A percentile compares a stretch with the other conserved stretches of the same genome.
phyloP scores from a whole-genome alignment of 2,329 filamentous ascomycete species.

The Botryosphaeria dothidea region DNA sequence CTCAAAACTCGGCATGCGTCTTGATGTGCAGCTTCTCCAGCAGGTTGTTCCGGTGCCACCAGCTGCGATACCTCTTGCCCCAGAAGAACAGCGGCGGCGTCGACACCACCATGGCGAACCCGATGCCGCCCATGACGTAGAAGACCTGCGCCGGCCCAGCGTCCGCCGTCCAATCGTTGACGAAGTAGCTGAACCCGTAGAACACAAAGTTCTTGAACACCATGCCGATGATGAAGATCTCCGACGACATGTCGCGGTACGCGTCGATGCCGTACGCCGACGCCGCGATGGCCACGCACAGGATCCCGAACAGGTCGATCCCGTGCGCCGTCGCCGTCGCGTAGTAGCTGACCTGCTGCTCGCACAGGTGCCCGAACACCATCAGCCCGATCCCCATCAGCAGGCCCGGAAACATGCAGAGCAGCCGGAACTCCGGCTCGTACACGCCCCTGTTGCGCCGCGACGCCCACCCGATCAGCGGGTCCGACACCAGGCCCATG shows the following conservation, averaged over 20 bases:
- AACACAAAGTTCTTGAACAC: constrained; percentile 48
- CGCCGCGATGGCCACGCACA: constrained; percentile 33
- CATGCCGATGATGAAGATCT: constrained; percentile 48
- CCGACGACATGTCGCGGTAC: constrained; percentile 42
- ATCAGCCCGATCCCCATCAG: constrained; percentile 39
- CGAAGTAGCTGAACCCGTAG: constrained; percentile 45
- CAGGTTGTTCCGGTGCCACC: constrained; percentile 35
- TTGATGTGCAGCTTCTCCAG: constrained; percentile 34
- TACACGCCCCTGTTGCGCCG: constrained; percentile 27
- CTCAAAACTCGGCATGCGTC: background rate
- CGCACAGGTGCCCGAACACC: constrained; percentile 39
- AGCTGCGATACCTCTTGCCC: constrained; percentile 37
- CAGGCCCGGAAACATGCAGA: background rate
- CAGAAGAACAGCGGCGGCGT: constrained; percentile 36
- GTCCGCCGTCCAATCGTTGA: constrained; percentile 44
- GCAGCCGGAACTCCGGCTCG: constrained; percentile 29
- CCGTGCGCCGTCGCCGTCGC: constrained; percentile 37
- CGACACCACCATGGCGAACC: constrained; percentile 30
- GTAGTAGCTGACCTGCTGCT: constrained; percentile 26
- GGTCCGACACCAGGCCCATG: constrained; percentile 38
- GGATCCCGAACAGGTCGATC: constrained; percentile 36
- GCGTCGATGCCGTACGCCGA: constrained; percentile 42
- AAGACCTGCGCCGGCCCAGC: constrained; percentile 40
- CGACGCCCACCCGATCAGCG: constrained; percentile 28
- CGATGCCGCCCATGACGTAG: constrained; percentile 37